A percentile compares a stretch with the other conserved stretches of the same genome.
These are phyloP conservation scores for Gossypium anomalum DNA, from an alignment of 345 rosid genomes.

Conservation along the genomic window DNA sequence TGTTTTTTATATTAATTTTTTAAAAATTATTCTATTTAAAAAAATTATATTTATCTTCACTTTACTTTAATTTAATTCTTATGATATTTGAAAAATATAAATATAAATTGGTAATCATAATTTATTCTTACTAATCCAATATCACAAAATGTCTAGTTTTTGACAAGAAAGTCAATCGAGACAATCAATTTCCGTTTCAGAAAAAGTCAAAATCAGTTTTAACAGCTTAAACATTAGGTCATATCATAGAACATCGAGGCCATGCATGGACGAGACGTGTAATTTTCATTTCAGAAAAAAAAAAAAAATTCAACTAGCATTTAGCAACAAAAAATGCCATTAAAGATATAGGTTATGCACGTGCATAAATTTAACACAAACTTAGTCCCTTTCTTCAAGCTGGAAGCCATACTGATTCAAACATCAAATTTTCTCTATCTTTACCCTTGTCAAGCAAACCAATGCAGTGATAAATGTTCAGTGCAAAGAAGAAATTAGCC, in stretches of 20 bases:
- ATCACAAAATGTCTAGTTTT: not conserved
- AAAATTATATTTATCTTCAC: no score
- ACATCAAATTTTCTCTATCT: no score
- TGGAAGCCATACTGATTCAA: not conserved
- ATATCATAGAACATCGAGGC: not conserved
- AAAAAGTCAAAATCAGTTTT: not conserved
- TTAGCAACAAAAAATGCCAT: not conserved
- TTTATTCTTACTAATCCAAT: not conserved
- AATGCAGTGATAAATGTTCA: no score
- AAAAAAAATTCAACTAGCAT: not conserved
- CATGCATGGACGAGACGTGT: not conserved
- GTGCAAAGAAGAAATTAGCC: no score
- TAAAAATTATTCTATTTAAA: no score
- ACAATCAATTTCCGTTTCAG: not conserved
- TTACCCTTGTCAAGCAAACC: no score
- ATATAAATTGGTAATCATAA: no score
- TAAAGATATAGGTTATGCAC: not conserved
- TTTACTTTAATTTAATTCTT: no score
- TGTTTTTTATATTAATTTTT: no score
- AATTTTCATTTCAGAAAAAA: not conserved
- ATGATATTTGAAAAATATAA: no score
- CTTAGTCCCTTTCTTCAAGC: not conserved
- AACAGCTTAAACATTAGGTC: not conserved
- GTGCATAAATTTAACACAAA: not conserved
- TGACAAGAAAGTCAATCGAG: not conserved